Conservation (phyloP, 2,329 filamentous ascomycete genomes). For the Phialocephala subalpina region DNA sequence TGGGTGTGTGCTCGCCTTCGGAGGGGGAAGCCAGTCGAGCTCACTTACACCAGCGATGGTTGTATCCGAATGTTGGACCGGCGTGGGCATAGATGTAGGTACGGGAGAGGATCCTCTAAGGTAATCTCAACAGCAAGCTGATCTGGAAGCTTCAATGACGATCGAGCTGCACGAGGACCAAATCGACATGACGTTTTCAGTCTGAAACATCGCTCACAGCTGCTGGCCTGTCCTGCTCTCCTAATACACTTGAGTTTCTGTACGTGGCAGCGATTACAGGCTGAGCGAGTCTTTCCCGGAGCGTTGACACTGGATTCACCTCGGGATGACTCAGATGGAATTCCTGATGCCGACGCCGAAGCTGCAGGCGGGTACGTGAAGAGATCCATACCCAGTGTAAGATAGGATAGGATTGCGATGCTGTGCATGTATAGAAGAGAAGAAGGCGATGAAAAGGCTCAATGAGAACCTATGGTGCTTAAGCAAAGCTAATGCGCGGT, state of each 20-base stretch:
- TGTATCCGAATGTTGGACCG: neutral
- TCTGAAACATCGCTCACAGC: constrained; percentile 23
- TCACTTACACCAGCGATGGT: too few species aligned
- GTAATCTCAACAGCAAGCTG: too few species aligned
- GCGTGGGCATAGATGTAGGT: neutral
- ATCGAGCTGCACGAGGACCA: constrained; percentile 14
- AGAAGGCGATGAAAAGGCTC: too few species aligned
- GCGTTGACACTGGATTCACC: neutral
- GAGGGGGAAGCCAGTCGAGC: too few species aligned
- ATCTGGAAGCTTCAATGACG: constrained; percentile 5
- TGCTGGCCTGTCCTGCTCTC: neutral
- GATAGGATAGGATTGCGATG: too few species aligned
- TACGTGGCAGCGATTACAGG: constrained; percentile 25
- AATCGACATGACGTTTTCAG: constrained; percentile 22
- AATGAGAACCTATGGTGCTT: too few species aligned
- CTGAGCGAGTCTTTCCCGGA: constrained; percentile 20
- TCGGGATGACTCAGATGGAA: neutral
- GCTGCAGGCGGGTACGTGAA: constrained; percentile 8
- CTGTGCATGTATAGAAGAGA: too few species aligned
- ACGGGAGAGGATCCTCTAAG: neutral
- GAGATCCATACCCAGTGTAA: too few species aligned
- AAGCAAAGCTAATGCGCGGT: too few species aligned
- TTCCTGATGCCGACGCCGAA: constrained; percentile 15
- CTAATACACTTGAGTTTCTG: constrained; percentile 25
- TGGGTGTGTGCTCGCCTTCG: too few species aligned